Percentiles rank a stretch among this genome's conserved stretches.
Conservation (phyloP, 345 rosid species). For the Dovyalis caffra region DNA sequence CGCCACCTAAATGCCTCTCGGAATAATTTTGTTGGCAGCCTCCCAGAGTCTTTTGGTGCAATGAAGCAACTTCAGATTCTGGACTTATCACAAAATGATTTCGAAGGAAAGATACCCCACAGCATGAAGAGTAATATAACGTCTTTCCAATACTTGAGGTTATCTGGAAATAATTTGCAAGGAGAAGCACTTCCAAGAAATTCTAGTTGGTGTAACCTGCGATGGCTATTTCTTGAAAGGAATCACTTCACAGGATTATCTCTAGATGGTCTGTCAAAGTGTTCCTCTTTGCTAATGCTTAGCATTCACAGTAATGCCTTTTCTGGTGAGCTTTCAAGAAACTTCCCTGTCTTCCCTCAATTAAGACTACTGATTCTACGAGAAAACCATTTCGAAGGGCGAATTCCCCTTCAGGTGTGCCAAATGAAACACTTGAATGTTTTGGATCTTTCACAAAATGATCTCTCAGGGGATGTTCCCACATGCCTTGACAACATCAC, state of each 20-base stretch:
- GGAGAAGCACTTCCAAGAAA: conserved; percentile 10
- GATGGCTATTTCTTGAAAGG: background rate
- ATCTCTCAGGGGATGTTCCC: conserved; percentile 19
- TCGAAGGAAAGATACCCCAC: conserved; percentile 1
- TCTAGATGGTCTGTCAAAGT: background rate
- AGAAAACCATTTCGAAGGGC: conserved; percentile 3
- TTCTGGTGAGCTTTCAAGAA: conserved; percentile 19
- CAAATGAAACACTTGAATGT: conserved; percentile 1
- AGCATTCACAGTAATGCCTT: background rate
- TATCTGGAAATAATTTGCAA: conserved; percentile 4
- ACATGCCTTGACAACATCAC: conserved; percentile 12
- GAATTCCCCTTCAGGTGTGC: conserved; percentile 7
- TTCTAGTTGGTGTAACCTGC: conserved; percentile 10
- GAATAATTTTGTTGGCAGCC: background rate
- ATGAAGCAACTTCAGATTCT: conserved; percentile 2
- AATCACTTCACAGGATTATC: conserved; percentile 1
- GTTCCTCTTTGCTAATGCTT: background rate
- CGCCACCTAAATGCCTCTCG: background rate
- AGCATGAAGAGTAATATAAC: conserved; percentile 8
- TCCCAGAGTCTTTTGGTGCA: background rate
- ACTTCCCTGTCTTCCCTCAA: background rate
- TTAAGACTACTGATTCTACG: background rate
- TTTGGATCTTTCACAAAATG: conserved; percentile 16
- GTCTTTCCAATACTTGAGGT: background rate
- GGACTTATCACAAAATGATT: background rate